Conservation (phyloP, 495 filamentous ascomycete genomes). For the Patellaria atrata region DNA sequence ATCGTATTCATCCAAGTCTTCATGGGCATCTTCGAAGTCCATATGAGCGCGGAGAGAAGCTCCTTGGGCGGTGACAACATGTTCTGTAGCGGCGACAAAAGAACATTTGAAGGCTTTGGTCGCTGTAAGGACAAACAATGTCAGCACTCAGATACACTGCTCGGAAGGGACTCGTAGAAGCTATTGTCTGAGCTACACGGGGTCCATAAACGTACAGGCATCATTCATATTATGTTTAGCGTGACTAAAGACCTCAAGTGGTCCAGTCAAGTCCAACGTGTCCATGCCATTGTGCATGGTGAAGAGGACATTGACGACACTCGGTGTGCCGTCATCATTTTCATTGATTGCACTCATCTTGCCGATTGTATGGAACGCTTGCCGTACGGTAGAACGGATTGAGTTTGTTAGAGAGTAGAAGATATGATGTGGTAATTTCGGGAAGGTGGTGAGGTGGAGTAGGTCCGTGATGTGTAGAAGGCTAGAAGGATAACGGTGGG, state of each 20-base stretch:
- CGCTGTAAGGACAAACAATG: slow-evolving; percentile 17
- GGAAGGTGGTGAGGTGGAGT: no score
- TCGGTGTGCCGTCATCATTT: slow-evolving; percentile 18
- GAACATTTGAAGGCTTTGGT: slow-evolving; percentile 33
- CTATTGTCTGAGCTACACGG: no score
- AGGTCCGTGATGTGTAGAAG: no score
- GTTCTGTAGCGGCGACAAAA: slow-evolving; percentile 24
- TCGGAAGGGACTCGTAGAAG: no score
- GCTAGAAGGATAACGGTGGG: no score
- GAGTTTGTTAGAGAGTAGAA: slow-evolving; percentile 3
- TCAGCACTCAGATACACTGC: slow-evolving; percentile 1
- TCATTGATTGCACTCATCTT: slow-evolving; percentile 32
- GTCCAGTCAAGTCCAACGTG: slow-evolving; percentile 51
- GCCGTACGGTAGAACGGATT: slow-evolving; percentile 1
- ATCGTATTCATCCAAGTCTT: slow-evolving; percentile 52
- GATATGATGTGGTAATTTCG: no score
- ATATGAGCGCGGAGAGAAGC: slow-evolving; percentile 34
- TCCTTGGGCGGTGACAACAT: slow-evolving; percentile 29
- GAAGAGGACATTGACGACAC: slow-evolving; percentile 39
- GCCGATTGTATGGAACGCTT: slow-evolving; percentile 9
- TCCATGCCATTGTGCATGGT: slow-evolving; percentile 35
- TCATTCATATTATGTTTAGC: slow-evolving; percentile 49
- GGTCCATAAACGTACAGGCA: slow-evolving; percentile 29
- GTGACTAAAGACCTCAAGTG: slow-evolving; percentile 46
- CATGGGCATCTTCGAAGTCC: slow-evolving; percentile 45